Evolutionary conservation across 352 stramenopile genomes (phyloP), one percentile per base, ranked within the genome.

Genomic region (Globisporangium cystogenes): DNA sequence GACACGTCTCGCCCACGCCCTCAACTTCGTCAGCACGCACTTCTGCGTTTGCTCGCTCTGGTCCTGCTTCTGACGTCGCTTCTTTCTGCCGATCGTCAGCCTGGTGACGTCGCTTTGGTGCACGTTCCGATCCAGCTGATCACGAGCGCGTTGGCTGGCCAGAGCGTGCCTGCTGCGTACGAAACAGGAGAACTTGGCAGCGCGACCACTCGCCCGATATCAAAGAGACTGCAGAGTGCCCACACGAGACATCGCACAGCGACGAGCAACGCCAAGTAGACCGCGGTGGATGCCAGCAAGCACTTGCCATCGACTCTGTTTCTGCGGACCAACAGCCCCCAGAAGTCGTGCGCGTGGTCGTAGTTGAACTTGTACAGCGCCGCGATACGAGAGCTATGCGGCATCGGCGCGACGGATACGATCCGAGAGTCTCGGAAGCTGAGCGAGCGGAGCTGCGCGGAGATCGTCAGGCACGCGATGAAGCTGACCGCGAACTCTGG

Each of bases 361-460:
- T 35, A 35, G 29, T 10, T 35, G 29, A 35, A 35, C 29, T 35
- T 35, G 29, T 12, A 12, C 29, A 35, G 10, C 8, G 29, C 8
- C 0, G 29, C 29, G 29, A 35, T 35, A 1, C 10, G 29, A 35
- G 29, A 35, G 29, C 10, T 35, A 8, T 35, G 29, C 29, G 29
- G 29, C 1, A 35, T 6, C 10, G 29, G 29, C 29, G 29, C 11
- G 44, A 51, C 54, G 14, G 23, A 31, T 20, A 43, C 12, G 12
- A 60, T 51, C 15, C n/a, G 51, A 20, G 43, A 18, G 35, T 44
- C 37, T 24, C 39, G 57, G 15, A 50, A 59, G 15, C 23, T 10
- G 12, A 50, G 16, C 1, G 40, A 43, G 16, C 36, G 27, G 43
- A 49, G 44, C 15, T 60, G 41, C 21, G 26, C 45, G 8, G 54